Evolutionary conservation across 257 asterid species (phyloP).

Genomic region (Rhazya stricta): DNA sequence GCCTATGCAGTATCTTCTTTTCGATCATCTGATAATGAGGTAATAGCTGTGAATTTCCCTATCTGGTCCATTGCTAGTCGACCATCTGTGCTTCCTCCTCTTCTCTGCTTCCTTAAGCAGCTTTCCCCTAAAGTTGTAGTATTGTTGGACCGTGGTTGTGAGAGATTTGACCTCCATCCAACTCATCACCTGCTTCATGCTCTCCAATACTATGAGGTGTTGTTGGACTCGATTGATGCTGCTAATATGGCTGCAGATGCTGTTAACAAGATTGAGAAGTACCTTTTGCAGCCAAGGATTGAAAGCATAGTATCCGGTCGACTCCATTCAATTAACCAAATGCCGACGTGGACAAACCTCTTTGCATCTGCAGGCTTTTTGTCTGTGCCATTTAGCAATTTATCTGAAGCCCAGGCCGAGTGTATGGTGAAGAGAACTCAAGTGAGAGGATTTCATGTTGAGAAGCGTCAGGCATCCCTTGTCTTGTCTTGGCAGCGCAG

Average conservation of each 20-base stretch:
- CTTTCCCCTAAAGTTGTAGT: constrained; percentile 46
- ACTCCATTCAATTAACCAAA: constrained; percentile 28
- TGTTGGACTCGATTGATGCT: constrained; percentile 44
- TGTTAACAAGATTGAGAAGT: constrained; percentile 37
- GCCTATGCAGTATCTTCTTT: constrained; percentile 30
- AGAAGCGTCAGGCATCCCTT: constrained; percentile 41
- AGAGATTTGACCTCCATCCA: constrained; percentile 40
- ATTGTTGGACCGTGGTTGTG: constrained; percentile 44
- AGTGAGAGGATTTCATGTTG: constrained; percentile 43
- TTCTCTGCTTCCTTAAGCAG: constrained; percentile 39
- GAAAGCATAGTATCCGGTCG: constrained; percentile 42
- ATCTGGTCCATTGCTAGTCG: constrained; percentile 40
- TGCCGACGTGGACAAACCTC: constrained; percentile 39
- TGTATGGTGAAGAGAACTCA: constrained; percentile 36
- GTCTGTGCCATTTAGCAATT: constrained; percentile 31
- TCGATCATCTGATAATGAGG: constrained; percentile 34
- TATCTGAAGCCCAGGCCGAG: constrained; percentile 50
- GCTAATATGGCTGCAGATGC: constrained; percentile 29
- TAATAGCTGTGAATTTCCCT: constrained; percentile 47
- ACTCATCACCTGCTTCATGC: constrained; percentile 41
- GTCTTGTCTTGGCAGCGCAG: constrained; percentile 43
- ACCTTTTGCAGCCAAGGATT: constrained; percentile 48
- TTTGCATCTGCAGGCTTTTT: constrained; percentile 43
- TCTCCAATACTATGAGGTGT: constrained; percentile 42
- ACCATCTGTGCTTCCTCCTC: constrained; percentile 31